Evolutionary conservation across 1,284 basidiomycete genomes (phyloP).

Genomic region (Sporisorium graminicola): DNA sequence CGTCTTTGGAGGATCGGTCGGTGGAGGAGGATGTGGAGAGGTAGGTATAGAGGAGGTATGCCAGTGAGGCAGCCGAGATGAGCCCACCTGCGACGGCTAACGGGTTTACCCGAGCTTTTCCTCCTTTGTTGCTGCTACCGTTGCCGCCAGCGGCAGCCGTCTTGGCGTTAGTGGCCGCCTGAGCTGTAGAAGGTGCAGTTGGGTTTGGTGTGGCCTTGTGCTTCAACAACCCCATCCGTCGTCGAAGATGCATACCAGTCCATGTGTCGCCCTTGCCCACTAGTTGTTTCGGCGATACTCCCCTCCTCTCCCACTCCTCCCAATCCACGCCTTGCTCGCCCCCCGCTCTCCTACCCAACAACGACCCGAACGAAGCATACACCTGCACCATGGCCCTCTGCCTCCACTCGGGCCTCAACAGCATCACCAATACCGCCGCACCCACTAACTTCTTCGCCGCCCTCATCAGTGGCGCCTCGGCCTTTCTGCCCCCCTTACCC

Average conservation of each 20-base stretch:
- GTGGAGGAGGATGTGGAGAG: conserved; percentile 10
- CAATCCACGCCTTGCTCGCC: conserved; percentile 15
- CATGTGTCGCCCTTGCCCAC: background rate
- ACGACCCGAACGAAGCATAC: background rate
- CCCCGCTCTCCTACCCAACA: background rate
- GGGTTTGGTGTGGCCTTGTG: no score
- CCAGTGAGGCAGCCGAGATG: conserved; percentile 36
- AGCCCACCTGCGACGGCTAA: conserved; percentile 38
- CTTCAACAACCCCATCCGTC: conserved; percentile 17
- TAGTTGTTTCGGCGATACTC: background rate
- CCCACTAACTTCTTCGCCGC: conserved; percentile 20
- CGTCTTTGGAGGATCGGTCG: conserved; percentile 1
- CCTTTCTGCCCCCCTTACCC: background rate
- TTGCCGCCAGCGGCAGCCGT: background rate
- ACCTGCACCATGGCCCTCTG: conserved; percentile 18
- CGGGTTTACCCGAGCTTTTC: conserved; percentile 13
- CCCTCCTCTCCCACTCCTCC: conserved; percentile 35
- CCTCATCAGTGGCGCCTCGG: background rate
- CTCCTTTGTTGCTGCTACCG: background rate
- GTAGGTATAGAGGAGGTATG: conserved; percentile 43
- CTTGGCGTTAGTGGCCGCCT: background rate
- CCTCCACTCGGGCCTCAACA: conserved; percentile 41
- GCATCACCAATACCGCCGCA: conserved; percentile 19
- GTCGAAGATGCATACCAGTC: conserved; percentile 40
- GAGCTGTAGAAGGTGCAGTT: no score